phyloP scores from a whole-genome alignment of 345 rosid species.

The Litchi chinensis region DNA sequence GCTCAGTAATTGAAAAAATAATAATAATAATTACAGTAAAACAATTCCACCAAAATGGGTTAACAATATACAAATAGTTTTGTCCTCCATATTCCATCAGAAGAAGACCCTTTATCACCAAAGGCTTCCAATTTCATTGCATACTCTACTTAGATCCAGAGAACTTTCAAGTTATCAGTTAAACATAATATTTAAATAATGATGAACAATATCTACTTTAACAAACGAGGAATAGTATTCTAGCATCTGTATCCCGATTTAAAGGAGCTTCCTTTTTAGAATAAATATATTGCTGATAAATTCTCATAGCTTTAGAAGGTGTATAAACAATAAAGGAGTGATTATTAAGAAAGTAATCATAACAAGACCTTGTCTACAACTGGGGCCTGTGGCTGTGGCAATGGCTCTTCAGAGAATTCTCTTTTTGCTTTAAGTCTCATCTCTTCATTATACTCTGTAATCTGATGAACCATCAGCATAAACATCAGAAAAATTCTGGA shows the following conservation, averaged over 20 bases:
- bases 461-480: conserved; percentile 46
- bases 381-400: conserved; percentile 52
- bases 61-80: neutral
- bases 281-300: neutral
- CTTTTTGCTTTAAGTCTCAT: conserved; percentile 69
- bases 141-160: neutral
- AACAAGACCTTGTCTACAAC: conserved; percentile 69
- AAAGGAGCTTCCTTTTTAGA: neutral
- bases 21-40: neutral
- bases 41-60: neutral
- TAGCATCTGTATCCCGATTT: neutral
- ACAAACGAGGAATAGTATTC: neutral
- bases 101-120: neutral
- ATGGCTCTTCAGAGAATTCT: conserved; percentile 63
- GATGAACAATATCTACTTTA: neutral
- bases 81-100: neutral
- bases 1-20: neutral
- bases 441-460: conserved; percentile 74
- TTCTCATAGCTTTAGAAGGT: neutral
- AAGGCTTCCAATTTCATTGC: neutral
- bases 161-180: neutral
- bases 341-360: neutral
- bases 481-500: neutral
- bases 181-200: neutral
- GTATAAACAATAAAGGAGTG: neutral